These are phyloP conservation scores for Angomonas ambiguus DNA, from an alignment of 208 protist species.

Conservation along the genomic window DNA sequence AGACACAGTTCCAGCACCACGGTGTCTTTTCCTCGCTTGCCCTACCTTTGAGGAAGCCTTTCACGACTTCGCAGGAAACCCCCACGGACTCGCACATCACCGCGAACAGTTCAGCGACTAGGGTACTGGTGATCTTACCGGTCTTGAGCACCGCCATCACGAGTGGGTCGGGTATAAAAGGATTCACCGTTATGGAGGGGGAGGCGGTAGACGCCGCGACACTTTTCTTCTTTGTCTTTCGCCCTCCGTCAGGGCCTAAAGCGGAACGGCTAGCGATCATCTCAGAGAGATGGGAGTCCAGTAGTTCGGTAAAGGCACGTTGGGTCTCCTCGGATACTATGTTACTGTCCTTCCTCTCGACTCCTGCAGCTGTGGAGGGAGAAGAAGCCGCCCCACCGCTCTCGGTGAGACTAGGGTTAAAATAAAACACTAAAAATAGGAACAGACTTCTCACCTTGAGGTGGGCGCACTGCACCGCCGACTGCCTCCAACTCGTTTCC, in stretches of 20 bases:
- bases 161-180: slow-evolving; percentile 9
- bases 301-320: background rate
- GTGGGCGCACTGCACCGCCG: slow-evolving; percentile 38
- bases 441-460: slow-evolving; percentile 64
- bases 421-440: slow-evolving; percentile 25
- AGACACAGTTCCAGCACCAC: slow-evolving; percentile 78
- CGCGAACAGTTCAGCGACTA: slow-evolving; percentile 57
- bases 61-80: slow-evolving; percentile 46
- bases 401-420: slow-evolving; percentile 47
- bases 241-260: background rate
- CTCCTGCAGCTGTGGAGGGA: too few relatives aligned
- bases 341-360: background rate
- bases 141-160: slow-evolving; percentile 31
- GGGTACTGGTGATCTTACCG: slow-evolving; percentile 28
- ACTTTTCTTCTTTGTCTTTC: background rate
- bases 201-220: background rate
- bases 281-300: background rate
- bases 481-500: slow-evolving; percentile 60
- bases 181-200: slow-evolving; percentile 1
- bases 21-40: slow-evolving; percentile 41
- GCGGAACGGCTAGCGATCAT: background rate
- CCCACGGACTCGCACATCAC: slow-evolving; percentile 38
- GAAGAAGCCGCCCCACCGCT: slow-evolving; percentile 10
- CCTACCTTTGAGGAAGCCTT: slow-evolving; percentile 46
- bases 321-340: background rate